These are phyloP conservation scores for Erythrobasidium yunnanense DNA, from an alignment of 768 basidiomycete species.

Conservation along the genomic window DNA sequence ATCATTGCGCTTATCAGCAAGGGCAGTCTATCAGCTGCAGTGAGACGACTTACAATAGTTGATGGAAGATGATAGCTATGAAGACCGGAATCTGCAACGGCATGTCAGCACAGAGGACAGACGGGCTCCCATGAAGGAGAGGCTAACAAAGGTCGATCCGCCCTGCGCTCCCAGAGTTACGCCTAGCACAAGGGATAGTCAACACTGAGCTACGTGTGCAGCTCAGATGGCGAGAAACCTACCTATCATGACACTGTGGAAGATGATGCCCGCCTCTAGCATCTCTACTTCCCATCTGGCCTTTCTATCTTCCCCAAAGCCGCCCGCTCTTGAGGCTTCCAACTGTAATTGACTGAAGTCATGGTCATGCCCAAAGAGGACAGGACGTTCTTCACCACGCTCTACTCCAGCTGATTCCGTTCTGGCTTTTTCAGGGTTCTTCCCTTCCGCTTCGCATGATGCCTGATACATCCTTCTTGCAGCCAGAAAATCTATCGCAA, in stretches of 20 bases:
- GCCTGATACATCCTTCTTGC: slow-evolving; percentile 32
- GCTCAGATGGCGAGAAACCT: too few species aligned
- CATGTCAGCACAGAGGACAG: not conserved
- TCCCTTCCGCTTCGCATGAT: slow-evolving; percentile 1
- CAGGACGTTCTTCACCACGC: not conserved
- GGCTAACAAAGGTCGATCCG: slow-evolving; percentile 28
- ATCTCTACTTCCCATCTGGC: not conserved
- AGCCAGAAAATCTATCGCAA: slow-evolving; percentile 40
- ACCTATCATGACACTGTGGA: slow-evolving; percentile 37
- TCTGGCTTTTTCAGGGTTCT: not conserved
- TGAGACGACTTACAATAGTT: too few species aligned
- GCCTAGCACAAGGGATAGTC: slow-evolving; percentile 43
- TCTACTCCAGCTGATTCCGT: not conserved
- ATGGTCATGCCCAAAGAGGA: slow-evolving; percentile 1
- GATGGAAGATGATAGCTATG: slow-evolving; percentile 41
- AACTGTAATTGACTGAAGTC: not conserved
- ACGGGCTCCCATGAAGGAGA: not conserved
- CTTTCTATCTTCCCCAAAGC: not conserved
- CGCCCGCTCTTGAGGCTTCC: not conserved
- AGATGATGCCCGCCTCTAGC: slow-evolving; percentile 28
- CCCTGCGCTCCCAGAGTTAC: slow-evolving; percentile 38
- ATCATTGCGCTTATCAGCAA: too few species aligned
- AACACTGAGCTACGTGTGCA: too few species aligned
- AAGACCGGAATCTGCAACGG: too few species aligned
- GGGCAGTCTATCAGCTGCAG: too few species aligned